These are phyloP conservation scores for Fusarium lyarnte DNA, from an alignment of 2,329 filamentous ascomycete species.

Conservation along the genomic window DNA sequence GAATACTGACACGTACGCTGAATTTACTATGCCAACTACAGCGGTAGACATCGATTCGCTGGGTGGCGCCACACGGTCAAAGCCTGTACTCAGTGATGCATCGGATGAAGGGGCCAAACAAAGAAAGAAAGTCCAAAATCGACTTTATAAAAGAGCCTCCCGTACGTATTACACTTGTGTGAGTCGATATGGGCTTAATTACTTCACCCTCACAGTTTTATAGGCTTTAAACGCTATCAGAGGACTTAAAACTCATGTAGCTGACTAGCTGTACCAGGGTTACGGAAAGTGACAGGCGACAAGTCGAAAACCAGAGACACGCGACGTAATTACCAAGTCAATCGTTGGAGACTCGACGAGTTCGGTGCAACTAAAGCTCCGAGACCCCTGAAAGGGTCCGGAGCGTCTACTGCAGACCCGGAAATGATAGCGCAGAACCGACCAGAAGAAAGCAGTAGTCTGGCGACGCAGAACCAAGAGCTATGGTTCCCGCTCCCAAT, in stretches of 20 bases:
- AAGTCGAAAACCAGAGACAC: neutral
- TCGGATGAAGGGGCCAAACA: neutral
- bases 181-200: too few species aligned
- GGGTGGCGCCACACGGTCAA: accelerated
- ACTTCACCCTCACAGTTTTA: too few species aligned
- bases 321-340: neutral
- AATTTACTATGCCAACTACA: accelerated
- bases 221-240: neutral
- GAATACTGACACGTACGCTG: too few species aligned
- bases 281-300: neutral
- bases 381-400: accelerated
- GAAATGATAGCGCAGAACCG: accelerated
- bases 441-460: neutral
- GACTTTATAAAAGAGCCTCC: neutral
- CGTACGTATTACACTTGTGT: neutral
- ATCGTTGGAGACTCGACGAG: neutral
- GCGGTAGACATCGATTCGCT: accelerated
- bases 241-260: neutral
- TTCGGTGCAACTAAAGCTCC: accelerated
- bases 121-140: neutral
- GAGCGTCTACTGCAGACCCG: accelerated
- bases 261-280: neutral
- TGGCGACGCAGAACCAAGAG: accelerated
- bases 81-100: neutral
- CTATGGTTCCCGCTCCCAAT: neutral